Evolutionary conservation across 2,329 filamentous ascomycete genomes (phyloP), one percentile per base, ranked within the genome.

Genomic region (Cryphonectria nitschkei): DNA sequence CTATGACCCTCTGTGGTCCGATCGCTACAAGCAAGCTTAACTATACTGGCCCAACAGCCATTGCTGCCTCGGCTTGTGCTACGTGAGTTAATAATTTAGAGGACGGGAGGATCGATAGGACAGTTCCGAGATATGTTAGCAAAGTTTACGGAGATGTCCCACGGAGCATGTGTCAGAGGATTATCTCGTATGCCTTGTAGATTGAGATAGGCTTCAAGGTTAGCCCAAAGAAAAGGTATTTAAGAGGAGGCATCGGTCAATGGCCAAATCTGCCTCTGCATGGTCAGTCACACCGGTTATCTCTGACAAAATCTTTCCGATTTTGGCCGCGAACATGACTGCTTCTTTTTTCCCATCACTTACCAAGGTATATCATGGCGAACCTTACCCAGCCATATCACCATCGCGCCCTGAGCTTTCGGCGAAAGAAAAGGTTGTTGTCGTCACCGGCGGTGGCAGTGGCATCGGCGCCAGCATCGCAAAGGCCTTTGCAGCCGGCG

Each of bases 331-430:
- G n/a, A n/a, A 62, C 60, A 62, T 62, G 60, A n/a, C 60, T 62
- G 60, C 60, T 62, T 37, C 60, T 62, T 62, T 62, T 39, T 62
- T 62, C 19, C 60, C 60, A 62, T 62, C 60, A 62, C 60, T 63
- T 43, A 67, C 65, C n/a, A 67, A 67, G 37, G 37, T 32, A 22
- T 67, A 43, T 39, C 65, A 67, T 60, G 13, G 52, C n/a, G 54
- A 56, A 8, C 5, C 65, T 41, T 67, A 67, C 34, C 46, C 65
- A 29, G 37, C 32, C 7, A 67, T 67, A 29, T 50, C 43, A 54
- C 65, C 65, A 37, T 58, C 52, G 13, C 65, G 65, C 34, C 65
- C 65, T 26, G 65, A 67, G 52, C 65, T 67, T 29, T 67, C 65
- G 26, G 54, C 65, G 6, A 60, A 43, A 60, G 52, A 52, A 34